Evolutionary conservation across 2,329 filamentous ascomycete species (phyloP), one percentile per base, ranked within the genome.

Genomic region (Blastomyces percursus): DNA sequence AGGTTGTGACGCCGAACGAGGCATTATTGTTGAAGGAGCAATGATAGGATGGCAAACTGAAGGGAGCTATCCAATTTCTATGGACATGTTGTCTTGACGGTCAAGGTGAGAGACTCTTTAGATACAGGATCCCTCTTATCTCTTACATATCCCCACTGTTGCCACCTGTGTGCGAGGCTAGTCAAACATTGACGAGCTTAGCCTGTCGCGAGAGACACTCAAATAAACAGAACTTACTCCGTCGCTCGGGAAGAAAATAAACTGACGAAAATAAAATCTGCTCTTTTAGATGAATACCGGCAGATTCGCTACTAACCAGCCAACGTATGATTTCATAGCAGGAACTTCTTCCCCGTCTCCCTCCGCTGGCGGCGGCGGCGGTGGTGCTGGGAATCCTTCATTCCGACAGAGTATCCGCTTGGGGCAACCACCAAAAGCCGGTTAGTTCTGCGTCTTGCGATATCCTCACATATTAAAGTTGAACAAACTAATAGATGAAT

Each of bases 311-410:
- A 79, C 78, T 1, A 79, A 76, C 42, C 84, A 84, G 64, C 82
- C 83, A 0, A 79, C 80, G 6, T 86, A 84, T 67, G 84, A 87
- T 67, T 78, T 86, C 46, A 72, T 88, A 11, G 81, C 82, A 1
- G 84, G 82, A 35, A 79, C 77, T 61, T 79, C 83, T 32, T 73
- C 74, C 21, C 73, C 77, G 4, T 71, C 71, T 64, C 66, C 70
- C n/a, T 57, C 35, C 21, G 21, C n/a, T 1, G n/a, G 54, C 27
- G 54, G 35, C 8, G 71, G 35, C 8, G 71, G 19, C 32, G 38
- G 38, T 42, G 71, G 75, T 42, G 64, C 72, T 6, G 69, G 72
- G 59, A 71, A 71, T 46, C 74, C 71, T 44, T 64, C 68, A 35
- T 66, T 79, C 50, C 73, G 74, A 62, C 74, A 77, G 67, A 74